Percentiles rank a stretch among this genome's conserved stretches.
Conservation (phyloP, 2,329 filamentous ascomycete genomes). For the Cordyceps cicadae region DNA sequence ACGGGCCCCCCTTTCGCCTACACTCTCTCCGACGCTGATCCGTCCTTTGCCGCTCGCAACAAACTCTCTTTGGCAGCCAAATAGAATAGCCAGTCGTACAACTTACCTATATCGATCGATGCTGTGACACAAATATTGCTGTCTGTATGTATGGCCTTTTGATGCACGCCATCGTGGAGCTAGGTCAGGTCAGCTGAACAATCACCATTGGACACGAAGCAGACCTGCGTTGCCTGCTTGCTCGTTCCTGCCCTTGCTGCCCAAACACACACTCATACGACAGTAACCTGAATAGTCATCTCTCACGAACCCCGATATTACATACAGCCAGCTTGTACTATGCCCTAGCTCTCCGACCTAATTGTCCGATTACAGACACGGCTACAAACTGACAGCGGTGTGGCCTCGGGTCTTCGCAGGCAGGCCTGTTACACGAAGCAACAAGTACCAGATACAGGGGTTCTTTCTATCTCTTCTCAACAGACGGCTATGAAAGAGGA, state of each 20-base stretch:
- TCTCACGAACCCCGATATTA: background rate
- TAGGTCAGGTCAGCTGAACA: background rate
- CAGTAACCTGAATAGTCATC: background rate
- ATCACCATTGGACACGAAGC: conserved; percentile 6
- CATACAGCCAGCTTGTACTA: background rate
- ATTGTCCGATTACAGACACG: background rate
- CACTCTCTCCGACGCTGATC: background rate
- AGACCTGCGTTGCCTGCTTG: background rate
- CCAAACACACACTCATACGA: background rate
- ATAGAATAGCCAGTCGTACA: background rate
- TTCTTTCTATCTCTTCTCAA: too few species aligned
- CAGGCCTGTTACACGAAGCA: background rate
- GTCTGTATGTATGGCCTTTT: background rate
- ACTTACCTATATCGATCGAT: background rate
- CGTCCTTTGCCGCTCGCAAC: background rate
- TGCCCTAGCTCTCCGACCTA: background rate
- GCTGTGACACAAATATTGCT: background rate
- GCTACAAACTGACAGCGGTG: background rate
- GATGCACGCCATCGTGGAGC: background rate
- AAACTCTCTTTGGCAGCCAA: background rate
- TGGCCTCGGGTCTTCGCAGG: background rate
- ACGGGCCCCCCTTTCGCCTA: background rate
- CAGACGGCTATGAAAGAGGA: background rate
- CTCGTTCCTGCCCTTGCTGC: background rate
- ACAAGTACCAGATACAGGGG: background rate